Percentiles rank a stretch among this genome's conserved stretches.
phyloP scores from a whole-genome alignment of 2,329 filamentous ascomycete species.

The Blastomyces silverae region DNA sequence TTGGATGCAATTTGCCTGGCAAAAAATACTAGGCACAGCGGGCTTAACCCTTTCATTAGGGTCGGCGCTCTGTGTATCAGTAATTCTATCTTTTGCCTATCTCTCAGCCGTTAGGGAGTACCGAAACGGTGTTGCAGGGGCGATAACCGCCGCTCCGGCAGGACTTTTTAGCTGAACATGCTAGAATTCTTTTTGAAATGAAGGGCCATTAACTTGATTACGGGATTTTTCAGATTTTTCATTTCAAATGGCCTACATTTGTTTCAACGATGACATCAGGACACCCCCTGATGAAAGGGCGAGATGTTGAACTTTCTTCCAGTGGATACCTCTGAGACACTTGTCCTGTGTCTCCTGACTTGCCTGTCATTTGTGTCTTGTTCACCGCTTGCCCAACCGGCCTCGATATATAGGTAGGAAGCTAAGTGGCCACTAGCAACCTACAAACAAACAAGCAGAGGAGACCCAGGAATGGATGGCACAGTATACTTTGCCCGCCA shows the following conservation, averaged over 20 bases:
- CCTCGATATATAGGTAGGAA: slow-evolving; percentile 20
- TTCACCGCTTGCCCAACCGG: slow-evolving; percentile 21
- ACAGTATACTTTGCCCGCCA: slow-evolving; percentile 3
- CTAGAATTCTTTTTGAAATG: not conserved
- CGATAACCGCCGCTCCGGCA: slow-evolving; percentile 2
- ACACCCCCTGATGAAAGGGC: not conserved
- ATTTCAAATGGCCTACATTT: not conserved
- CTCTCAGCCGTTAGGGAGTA: slow-evolving; percentile 9
- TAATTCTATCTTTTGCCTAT: not conserved
- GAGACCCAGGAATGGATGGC: slow-evolving; percentile 13
- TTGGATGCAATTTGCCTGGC: slow-evolving; percentile 10
- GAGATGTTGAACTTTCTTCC: slow-evolving; percentile 7
- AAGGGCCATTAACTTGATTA: slow-evolving; percentile 1
- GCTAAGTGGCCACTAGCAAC: slow-evolving; percentile 17
- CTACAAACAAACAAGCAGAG: slow-evolving; percentile 20
- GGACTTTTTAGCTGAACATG: not conserved
- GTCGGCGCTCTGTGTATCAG: slow-evolving; percentile 9
- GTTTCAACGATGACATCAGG: slow-evolving; percentile 2
- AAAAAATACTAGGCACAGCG: not conserved
- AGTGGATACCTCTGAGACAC: slow-evolving; percentile 17
- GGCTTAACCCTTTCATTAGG: slow-evolving; percentile 9
- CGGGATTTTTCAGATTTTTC: not conserved
- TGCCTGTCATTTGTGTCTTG: slow-evolving; percentile 14
- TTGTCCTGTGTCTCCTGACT: slow-evolving; percentile 13
- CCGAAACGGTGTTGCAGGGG: slow-evolving; percentile 12